Percentiles rank a stretch among this genome's conserved stretches.
Conservation (phyloP, 345 rosid genomes). For the Mercurialis annua region DNA sequence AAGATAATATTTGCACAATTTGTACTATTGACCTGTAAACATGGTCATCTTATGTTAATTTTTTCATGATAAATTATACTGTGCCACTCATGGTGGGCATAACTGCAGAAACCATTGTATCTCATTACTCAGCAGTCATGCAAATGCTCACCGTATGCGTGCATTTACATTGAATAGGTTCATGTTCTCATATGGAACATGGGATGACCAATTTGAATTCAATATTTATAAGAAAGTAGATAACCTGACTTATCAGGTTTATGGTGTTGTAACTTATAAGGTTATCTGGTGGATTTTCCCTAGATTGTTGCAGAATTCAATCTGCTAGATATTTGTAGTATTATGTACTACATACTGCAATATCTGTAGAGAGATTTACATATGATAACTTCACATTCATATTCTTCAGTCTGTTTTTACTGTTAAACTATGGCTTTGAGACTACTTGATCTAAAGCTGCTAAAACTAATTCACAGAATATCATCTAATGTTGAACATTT, state of each 20-base stretch:
- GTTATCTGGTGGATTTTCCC: background rate
- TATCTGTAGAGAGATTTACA: background rate
- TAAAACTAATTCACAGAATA: no score
- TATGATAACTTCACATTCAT: no score
- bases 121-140: no score
- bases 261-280: background rate
- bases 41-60: constrained; percentile 1
- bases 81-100: no score
- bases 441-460: no score
- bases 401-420: no score
- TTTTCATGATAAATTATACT: background rate
- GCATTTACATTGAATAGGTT: background rate
- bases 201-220: background rate
- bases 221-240: background rate
- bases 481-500: no score
- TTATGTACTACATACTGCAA: background rate
- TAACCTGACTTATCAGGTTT: background rate
- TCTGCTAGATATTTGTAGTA: background rate
- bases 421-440: no score
- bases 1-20: constrained; percentile 23
- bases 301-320: background rate
- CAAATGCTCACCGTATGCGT: no score
- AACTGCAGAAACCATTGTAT: no score
- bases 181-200: background rate
- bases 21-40: constrained; percentile 7